Evolutionary conservation across 768 basidiomycete species (phyloP).

Genomic region (Pulveroboletus sp.): DNA sequence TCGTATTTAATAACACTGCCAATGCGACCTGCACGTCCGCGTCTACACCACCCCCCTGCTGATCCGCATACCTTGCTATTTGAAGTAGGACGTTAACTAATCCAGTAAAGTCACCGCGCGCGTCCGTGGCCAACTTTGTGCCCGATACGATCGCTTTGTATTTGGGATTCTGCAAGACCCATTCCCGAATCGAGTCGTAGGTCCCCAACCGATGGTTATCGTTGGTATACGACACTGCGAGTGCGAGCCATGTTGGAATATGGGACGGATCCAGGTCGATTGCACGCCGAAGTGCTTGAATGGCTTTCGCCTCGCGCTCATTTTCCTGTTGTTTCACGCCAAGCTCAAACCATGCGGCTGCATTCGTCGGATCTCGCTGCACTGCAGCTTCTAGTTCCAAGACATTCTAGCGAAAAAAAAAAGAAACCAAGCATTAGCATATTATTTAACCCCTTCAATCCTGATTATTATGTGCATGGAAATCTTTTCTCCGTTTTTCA

Average conservation of each 20-base stretch:
- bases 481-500: slow-evolving; percentile 8
- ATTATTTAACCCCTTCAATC: slow-evolving; percentile 1
- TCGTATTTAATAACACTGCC: slow-evolving; percentile 87
- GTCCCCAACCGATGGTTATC: slow-evolving; percentile 73
- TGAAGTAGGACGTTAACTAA: slow-evolving; percentile 76
- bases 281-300: slow-evolving; percentile 77
- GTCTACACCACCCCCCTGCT: slow-evolving; percentile 58
- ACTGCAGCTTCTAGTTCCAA: slow-evolving; percentile 88
- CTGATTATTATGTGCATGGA: not conserved
- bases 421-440: slow-evolving; percentile 14
- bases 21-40: slow-evolving; percentile 94
- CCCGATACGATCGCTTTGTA: slow-evolving; percentile 46
- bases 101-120: slow-evolving; percentile 35
- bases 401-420: slow-evolving; percentile 54
- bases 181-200: slow-evolving; percentile 75
- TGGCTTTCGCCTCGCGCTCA: slow-evolving; percentile 87
- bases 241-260: slow-evolving; percentile 81
- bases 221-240: slow-evolving; percentile 89
- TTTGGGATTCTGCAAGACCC: slow-evolving; percentile 60
- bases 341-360: slow-evolving; percentile 81
- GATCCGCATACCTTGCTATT: slow-evolving; percentile 60
- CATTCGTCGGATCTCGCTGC: slow-evolving; percentile 66
- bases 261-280: slow-evolving; percentile 75
- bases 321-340: slow-evolving; percentile 98
- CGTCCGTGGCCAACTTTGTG: slow-evolving; percentile 25